These are phyloP conservation scores for Podospora australis DNA, from an alignment of 495 filamentous ascomycete genomes.

Conservation along the genomic window DNA sequence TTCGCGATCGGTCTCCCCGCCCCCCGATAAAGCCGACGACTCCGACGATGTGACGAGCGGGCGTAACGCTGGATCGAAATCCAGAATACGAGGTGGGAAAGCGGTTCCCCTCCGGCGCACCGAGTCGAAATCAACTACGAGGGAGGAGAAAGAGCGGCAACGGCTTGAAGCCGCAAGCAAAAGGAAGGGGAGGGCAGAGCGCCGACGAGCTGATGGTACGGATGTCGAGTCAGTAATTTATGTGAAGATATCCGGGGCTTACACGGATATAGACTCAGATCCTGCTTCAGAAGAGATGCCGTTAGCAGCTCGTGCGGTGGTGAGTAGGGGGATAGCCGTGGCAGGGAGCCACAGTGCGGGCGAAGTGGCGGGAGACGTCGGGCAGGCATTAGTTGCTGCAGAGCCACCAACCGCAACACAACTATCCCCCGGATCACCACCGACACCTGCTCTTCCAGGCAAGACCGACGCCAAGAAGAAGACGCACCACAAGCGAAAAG, in stretches of 20 bases:
- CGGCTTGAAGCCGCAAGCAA: constrained; percentile 64
- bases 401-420: constrained; percentile 25
- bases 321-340: constrained; percentile 26
- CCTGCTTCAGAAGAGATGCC: constrained; percentile 53
- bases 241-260: constrained; percentile 24
- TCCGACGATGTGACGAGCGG: too few relatives aligned
- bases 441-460: constrained; percentile 27
- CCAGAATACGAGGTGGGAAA: constrained; percentile 58
- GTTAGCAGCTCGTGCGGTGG: constrained; percentile 36
- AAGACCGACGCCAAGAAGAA: constrained; percentile 33
- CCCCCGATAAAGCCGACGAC: constrained; percentile 44
- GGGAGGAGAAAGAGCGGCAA: constrained; percentile 65
- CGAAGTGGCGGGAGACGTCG: constrained; percentile 20
- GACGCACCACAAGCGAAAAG: constrained; percentile 59
- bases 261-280: constrained; percentile 47
- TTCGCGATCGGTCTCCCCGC: constrained; percentile 62
- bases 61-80: too few relatives aligned
- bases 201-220: constrained; percentile 71
- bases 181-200: constrained; percentile 66
- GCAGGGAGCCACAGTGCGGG: constrained; percentile 15
- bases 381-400: constrained; percentile 10
- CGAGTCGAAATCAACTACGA: constrained; percentile 53
- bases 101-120: too few relatives aligned
- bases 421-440: constrained; percentile 49
- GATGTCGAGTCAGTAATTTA: constrained; percentile 16